Base-by-base conservation (phyloP, 2,329 filamentous ascomycete genomes). In the Parafenestella ontariensis region DNA sequence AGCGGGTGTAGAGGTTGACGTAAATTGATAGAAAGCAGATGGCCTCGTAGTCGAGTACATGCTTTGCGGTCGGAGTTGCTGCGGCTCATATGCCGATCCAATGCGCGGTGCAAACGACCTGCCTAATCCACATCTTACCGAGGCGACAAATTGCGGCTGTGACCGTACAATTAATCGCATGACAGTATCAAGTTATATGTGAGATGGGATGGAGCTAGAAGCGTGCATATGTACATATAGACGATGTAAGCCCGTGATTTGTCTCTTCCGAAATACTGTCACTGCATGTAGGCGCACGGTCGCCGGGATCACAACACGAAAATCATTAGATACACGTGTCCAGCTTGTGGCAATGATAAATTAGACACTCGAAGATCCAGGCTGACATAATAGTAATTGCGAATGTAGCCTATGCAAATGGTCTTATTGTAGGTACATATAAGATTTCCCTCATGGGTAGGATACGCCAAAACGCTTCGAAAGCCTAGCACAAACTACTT, bases 11-110 rank as follows among this genome's bases (percentile, higher is more conserved):
- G 46, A 46, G 24, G 39, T 10, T 8, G 46, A 34, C 4, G 46
- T 17, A 20, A 34, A 42, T n/a, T 18, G 6, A 33, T n/a, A 44
- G 20, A 43, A 43, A 34, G 37, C 37, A 43, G 48, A 39, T 52
- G 58, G 45, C 41, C 29, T 56, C 24, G 39, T 46, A 37, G 46
- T 59, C 26, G 43, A 43, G 36, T 18, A 37, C 46, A 20, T 26
- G 20, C 20, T 39, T 28, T 39, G 44, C 18, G 46, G 37, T 57
- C 56, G 58, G 61, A 54, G 54, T 23, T 51, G 40, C 42, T 49
- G 46, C 43, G 46, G 43, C 23, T 39, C 37, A 42, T 58, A 46
- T 54, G 58, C 61, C 61, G 61, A 59, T 61, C 55, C 20, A 58
- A 58, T 42, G 53, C 59, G 56, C 40, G 41, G 21, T 34, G 44